Evolutionary conservation across 208 protist species (phyloP).

Genomic region (Strigomonas galati): DNA sequence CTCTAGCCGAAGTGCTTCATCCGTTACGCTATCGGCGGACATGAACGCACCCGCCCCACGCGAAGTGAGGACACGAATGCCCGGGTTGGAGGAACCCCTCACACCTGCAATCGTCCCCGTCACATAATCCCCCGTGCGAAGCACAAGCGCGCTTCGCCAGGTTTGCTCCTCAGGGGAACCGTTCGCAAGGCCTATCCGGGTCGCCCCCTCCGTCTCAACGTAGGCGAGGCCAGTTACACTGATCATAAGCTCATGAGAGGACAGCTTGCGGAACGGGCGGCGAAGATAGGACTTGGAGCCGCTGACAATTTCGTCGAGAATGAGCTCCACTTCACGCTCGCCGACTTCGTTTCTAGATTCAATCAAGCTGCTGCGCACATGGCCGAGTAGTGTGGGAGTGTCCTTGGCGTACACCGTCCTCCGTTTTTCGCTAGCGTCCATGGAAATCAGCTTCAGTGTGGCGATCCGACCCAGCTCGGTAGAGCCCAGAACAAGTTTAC

Average conservation of each 20-base stretch:
- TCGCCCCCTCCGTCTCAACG: slow-evolving; percentile 25
- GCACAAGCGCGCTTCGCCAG: slow-evolving; percentile 14
- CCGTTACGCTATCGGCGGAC: slow-evolving; percentile 42
- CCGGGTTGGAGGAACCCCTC: slow-evolving; percentile 33
- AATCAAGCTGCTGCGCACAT: background rate
- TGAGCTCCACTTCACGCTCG: slow-evolving; percentile 59
- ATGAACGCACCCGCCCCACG: slow-evolving; percentile 66
- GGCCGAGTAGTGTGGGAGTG: no score
- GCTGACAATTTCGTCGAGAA: slow-evolving; percentile 54
- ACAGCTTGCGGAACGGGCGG: slow-evolving; percentile 71
- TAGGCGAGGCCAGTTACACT: slow-evolving; percentile 65
- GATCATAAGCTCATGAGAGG: slow-evolving; percentile 61
- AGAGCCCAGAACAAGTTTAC: slow-evolving; percentile 7
- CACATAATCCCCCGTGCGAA: slow-evolving; percentile 69
- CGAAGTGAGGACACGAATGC: slow-evolving; percentile 63
- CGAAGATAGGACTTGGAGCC: slow-evolving; percentile 50
- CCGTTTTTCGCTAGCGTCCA: no score
- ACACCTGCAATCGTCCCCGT: slow-evolving; percentile 54
- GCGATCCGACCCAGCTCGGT: no score
- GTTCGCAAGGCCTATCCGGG: background rate
- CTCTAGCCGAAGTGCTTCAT: slow-evolving; percentile 49
- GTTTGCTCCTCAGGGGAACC: background rate
- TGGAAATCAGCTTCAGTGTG: no score
- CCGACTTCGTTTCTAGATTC: slow-evolving; percentile 17
- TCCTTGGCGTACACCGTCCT: no score